Conservation (phyloP, 2,329 filamentous ascomycete species). For the Nannizzia gypsea region DNA sequence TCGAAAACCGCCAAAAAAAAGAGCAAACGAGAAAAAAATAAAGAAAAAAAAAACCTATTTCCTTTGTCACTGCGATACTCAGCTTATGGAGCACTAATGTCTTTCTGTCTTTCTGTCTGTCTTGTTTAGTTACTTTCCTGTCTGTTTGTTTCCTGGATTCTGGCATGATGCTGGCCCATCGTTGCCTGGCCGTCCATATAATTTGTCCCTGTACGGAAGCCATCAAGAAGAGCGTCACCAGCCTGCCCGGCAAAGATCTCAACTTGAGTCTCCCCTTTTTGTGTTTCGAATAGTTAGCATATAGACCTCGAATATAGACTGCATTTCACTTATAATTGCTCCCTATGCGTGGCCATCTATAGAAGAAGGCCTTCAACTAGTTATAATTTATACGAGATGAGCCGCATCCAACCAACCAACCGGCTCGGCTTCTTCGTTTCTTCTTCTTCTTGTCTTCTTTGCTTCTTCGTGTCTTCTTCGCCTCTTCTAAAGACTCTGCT, state of each 20-base stretch:
- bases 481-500: too few species aligned
- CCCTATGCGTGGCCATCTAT: too few species aligned
- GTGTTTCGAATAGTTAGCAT: background rate
- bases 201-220: background rate
- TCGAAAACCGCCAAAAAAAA: constrained; percentile 1
- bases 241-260: constrained; percentile 1
- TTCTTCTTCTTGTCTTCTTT: too few species aligned
- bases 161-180: background rate
- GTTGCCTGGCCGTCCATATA: background rate
- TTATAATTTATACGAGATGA: too few species aligned
- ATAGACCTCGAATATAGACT: constrained; percentile 2
- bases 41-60: background rate
- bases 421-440: too few species aligned
- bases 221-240: background rate
- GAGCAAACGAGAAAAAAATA: background rate
- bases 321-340: background rate
- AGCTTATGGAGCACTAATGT: background rate
- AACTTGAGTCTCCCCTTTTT: background rate
- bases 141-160: background rate
- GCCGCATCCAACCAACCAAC: too few species aligned
- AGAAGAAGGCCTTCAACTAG: too few species aligned
- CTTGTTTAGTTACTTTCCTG: background rate
- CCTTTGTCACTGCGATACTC: background rate
- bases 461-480: too few species aligned
- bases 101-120: background rate